phyloP scores from a whole-genome alignment of 768 basidiomycete genomes.

The Boletus huronensis region DNA sequence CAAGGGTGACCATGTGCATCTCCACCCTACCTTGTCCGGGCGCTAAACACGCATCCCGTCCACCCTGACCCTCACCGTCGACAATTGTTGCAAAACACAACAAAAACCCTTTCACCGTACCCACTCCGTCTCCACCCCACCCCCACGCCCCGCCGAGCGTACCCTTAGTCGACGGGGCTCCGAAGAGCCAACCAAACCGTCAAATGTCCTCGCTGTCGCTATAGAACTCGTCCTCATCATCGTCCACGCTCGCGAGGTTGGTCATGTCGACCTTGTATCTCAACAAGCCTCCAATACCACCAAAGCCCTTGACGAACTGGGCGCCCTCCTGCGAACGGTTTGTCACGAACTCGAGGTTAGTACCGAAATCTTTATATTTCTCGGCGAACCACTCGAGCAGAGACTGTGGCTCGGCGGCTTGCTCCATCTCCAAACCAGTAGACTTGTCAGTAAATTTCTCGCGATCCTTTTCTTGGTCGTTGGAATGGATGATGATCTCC shows the following conservation, averaged over 20 bases:
- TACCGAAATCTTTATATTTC: constrained; percentile 97
- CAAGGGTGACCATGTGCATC: constrained; percentile 4
- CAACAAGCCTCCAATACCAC: constrained; percentile 93
- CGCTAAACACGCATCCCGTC: constrained; percentile 1
- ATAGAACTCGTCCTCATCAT: constrained; percentile 85
- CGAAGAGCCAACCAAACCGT: constrained; percentile 82
- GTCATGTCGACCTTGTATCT: constrained; percentile 98
- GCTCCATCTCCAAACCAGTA: constrained; percentile 95
- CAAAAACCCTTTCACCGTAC: not conserved
- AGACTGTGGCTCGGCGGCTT: constrained; percentile 71
- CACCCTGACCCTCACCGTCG: not conserved
- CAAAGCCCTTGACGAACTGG: constrained; percentile 98
- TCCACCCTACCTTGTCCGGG: constrained; percentile 10
- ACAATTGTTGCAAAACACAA: constrained; percentile 7
- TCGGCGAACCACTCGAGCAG: constrained; percentile 99
- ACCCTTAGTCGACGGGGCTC: constrained; percentile 66
- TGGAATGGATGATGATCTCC: constrained; percentile 78
- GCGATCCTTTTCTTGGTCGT: constrained; percentile 87
- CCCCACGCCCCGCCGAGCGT: constrained; percentile 66
- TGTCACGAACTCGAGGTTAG: constrained; percentile 92
- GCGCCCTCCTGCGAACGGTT: constrained; percentile 96
- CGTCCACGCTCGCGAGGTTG: constrained; percentile 69
- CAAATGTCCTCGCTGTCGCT: constrained; percentile 72
- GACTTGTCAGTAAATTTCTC: constrained; percentile 96
- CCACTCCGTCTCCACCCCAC: constrained; percentile 5